Percentiles rank a stretch among this genome's conserved stretches.
These are phyloP conservation scores for Arabidopsis arenosa DNA, from an alignment of 345 rosid genomes.

Conservation along the genomic window DNA sequence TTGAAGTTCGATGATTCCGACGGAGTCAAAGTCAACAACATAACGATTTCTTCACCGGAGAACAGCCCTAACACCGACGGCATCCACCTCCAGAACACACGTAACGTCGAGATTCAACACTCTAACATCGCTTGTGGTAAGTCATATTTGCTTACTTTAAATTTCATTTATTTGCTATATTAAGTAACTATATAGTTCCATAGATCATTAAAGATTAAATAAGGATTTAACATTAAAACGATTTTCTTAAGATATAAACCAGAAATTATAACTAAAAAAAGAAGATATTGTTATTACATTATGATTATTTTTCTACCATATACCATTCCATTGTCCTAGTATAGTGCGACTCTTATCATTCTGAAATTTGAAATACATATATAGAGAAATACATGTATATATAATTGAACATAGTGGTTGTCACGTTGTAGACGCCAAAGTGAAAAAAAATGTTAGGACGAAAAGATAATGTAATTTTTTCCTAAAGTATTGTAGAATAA, in stretches of 20 bases:
- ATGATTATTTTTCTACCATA: neutral
- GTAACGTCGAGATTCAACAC: conserved; percentile 76
- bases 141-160: neutral
- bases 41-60: conserved; percentile 73
- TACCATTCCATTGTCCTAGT: conserved; percentile 4
- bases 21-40: conserved; percentile 62
- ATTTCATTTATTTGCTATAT: neutral
- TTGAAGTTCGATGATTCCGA: conserved; percentile 78
- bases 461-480: conserved; percentile 23
- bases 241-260: no score
- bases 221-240: no score
- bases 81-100: conserved; percentile 85
- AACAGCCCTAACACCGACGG: conserved; percentile 89
- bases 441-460: neutral
- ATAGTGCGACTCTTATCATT: neutral
- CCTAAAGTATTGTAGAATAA: conserved; percentile 9
- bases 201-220: neutral
- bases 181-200: neutral
- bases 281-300: no score
- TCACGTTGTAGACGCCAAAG: conserved; percentile 51
- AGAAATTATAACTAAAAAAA: no score
- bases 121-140: conserved; percentile 76
- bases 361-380: neutral
- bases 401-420: conserved; percentile 48
- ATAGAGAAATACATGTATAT: neutral